These are phyloP conservation scores for Teunomyces barrocoloradensis DNA, from an alignment of 805 yeast species.

Conservation along the genomic window DNA sequence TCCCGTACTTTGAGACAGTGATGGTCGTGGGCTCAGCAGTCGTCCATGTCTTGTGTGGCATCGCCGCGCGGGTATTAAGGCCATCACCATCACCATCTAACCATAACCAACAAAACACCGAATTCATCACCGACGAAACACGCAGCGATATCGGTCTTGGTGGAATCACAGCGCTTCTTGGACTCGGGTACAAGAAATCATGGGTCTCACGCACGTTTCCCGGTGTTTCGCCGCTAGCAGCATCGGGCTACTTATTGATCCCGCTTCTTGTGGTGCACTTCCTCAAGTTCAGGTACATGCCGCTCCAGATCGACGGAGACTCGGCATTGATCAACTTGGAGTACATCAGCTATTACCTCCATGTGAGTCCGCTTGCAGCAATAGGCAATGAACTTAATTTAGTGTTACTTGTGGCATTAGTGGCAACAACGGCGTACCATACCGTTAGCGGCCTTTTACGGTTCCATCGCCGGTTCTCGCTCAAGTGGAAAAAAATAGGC, in stretches of 20 bases:
- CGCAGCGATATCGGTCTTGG: constrained; percentile 57
- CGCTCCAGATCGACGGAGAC: constrained; percentile 62
- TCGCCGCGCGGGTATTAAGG: constrained; percentile 35
- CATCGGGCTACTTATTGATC: constrained; percentile 56
- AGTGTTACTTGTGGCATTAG: constrained; percentile 29
- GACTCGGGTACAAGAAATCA: constrained; percentile 52
- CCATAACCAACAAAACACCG: constrained; percentile 11
- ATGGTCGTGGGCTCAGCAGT: constrained; percentile 47
- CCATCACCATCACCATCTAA: constrained; percentile 2
- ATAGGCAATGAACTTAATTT: constrained; percentile 26
- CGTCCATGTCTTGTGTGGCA: constrained; percentile 55
- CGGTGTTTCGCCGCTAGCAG: constrained; percentile 51
- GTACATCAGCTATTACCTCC: constrained; percentile 41
- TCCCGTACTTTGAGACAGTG: constrained; percentile 46
- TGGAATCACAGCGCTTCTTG: constrained; percentile 55
- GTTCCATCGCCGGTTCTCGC: constrained; percentile 40
- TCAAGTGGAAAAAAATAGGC: constrained; percentile 42
- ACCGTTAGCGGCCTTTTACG: constrained; percentile 50
- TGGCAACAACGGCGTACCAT: constrained; percentile 47
- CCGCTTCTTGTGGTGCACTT: constrained; percentile 48
- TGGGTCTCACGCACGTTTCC: constrained; percentile 42
- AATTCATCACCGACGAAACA: constrained; percentile 27
- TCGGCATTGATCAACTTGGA: constrained; percentile 53
- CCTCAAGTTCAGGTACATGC: constrained; percentile 46
- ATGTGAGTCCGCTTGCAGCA: constrained; percentile 11